Conservation (phyloP, 2,329 filamentous ascomycete species). For the Penicillium sp. region DNA sequence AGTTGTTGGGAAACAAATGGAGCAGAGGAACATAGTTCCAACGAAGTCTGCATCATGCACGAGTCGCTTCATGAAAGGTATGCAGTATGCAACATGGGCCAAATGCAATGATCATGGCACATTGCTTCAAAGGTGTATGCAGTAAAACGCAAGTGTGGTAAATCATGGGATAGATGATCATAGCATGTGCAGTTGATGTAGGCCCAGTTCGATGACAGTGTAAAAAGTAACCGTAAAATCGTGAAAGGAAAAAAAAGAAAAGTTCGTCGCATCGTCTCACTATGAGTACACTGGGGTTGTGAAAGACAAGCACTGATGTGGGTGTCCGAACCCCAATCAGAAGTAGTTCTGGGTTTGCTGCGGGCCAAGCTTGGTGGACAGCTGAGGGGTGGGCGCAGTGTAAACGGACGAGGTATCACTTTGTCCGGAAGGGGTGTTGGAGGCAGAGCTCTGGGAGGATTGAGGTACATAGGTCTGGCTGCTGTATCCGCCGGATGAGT, state of each 20-base stretch:
- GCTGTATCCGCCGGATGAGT: constrained; percentile 26
- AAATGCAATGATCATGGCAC: constrained; percentile 22
- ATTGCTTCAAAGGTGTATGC: constrained; percentile 19
- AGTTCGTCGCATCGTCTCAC: constrained; percentile 36
- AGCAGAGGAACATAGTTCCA: constrained; percentile 5
- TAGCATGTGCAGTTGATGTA: constrained; percentile 16
- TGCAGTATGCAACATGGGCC: constrained; percentile 22
- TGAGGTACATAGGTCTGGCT: constrained; percentile 25
- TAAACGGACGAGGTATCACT: constrained; percentile 33
- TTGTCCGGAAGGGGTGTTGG: constrained; percentile 28
- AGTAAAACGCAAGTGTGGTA: constrained; percentile 15
- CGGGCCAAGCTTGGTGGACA: constrained; percentile 27
- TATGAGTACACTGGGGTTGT: constrained; percentile 38
- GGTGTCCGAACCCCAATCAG: constrained; percentile 23
- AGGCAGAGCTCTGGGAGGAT: constrained; percentile 15
- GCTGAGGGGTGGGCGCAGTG: constrained; percentile 27
- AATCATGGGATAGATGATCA: constrained; percentile 17
- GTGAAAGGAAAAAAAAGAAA: constrained; percentile 17
- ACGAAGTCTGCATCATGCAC: constrained; percentile 16
- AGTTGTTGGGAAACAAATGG: not conserved
- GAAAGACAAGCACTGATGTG: constrained; percentile 20
- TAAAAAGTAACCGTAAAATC: constrained; percentile 25
- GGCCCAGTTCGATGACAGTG: constrained; percentile 27
- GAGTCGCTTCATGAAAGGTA: constrained; percentile 15
- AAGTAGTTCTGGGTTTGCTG: constrained; percentile 36